Evolutionary conservation across 495 filamentous ascomycete species (phyloP).

Genomic region (Copromyces sp.): DNA sequence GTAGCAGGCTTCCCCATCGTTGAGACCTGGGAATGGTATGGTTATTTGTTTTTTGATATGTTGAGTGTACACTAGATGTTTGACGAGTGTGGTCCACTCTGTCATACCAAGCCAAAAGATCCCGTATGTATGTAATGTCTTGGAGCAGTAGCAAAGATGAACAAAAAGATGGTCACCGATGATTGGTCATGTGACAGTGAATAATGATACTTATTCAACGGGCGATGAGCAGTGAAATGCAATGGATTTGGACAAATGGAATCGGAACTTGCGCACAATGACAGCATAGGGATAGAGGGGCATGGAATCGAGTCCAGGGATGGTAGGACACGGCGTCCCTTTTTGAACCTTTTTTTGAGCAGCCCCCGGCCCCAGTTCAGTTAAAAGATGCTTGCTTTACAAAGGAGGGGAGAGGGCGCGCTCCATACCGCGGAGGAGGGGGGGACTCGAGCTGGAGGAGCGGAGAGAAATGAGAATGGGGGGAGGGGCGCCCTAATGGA

Average conservation of each 20-base stretch:
- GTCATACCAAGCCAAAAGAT: background rate
- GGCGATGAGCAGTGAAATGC: background rate
- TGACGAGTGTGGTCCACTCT: background rate
- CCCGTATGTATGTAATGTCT: background rate
- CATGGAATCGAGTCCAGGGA: background rate
- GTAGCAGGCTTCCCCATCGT: background rate
- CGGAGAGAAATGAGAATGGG: background rate
- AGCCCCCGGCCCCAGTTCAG: background rate
- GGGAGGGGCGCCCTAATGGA: background rate
- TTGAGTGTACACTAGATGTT: background rate
- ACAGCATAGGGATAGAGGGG: constrained; percentile 7
- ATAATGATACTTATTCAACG: background rate
- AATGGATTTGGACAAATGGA: constrained; percentile 1
- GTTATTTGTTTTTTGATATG: background rate
- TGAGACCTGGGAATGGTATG: background rate
- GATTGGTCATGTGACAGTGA: background rate
- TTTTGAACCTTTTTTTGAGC: background rate
- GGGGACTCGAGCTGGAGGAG: background rate
- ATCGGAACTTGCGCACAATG: constrained; percentile 6
- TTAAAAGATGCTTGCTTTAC: background rate
- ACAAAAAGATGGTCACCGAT: background rate
- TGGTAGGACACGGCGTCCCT: background rate
- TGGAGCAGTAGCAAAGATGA: background rate
- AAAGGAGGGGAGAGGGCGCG: background rate
- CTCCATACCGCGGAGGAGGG: background rate